phyloP scores from a whole-genome alignment of 2,329 filamentous ascomycete species.

The Pyricularia grisea region DNA sequence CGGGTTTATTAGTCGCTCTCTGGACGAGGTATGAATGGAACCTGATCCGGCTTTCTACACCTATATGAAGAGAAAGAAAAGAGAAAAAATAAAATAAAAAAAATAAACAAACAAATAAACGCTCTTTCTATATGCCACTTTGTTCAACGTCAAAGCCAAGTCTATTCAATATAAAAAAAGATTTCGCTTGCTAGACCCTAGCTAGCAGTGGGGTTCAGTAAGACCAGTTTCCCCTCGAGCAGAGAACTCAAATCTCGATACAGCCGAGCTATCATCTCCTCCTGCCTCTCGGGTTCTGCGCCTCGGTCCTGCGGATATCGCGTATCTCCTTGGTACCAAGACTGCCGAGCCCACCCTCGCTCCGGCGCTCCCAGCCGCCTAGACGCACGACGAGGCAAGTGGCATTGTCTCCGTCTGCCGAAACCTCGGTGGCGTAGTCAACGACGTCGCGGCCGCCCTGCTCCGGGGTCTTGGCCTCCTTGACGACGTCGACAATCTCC shows the following conservation, averaged over 20 bases:
- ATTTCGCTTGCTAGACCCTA: background rate
- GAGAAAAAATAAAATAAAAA: constrained; percentile 5
- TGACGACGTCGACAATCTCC: constrained; percentile 92
- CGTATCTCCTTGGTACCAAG: constrained; percentile 87
- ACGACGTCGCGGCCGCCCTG: constrained; percentile 73
- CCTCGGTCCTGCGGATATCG: constrained; percentile 73
- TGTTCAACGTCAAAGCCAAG: background rate
- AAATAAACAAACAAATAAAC: background rate
- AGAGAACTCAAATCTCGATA: background rate
- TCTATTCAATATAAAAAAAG: background rate
- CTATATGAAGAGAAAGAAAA: constrained; percentile 1
- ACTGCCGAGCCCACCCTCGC: constrained; percentile 80
- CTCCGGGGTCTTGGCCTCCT: constrained; percentile 86
- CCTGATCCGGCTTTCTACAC: background rate
- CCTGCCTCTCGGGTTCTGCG: constrained; percentile 68
- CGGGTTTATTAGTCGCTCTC: background rate
- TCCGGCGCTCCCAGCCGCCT: constrained; percentile 61
- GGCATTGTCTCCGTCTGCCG: constrained; percentile 55
- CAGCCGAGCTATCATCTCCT: constrained; percentile 18
- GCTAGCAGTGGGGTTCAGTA: too few relatives aligned
- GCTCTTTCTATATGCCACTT: background rate
- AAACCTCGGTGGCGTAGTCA: constrained; percentile 81
- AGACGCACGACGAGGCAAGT: constrained; percentile 59
- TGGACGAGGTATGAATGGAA: background rate
- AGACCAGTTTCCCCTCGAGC: background rate